A percentile compares a stretch with the other conserved stretches of the same genome.
Evolutionary conservation across 805 yeast species (phyloP).

Genomic region (Yamadazyma philogaea): DNA sequence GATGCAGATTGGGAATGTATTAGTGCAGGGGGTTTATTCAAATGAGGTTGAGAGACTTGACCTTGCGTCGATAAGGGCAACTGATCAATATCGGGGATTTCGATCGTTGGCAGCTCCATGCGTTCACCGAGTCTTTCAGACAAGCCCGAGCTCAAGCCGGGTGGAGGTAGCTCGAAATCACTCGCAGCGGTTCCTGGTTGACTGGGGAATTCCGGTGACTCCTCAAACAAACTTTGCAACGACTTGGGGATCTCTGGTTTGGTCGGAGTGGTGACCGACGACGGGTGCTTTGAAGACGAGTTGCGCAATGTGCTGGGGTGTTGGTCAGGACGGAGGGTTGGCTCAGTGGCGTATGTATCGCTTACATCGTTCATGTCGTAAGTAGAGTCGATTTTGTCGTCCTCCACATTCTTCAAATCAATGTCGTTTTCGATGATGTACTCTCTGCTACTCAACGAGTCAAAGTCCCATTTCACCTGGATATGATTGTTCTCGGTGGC

Average conservation of each 20-base stretch:
- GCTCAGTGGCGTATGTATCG: slow-evolving; percentile 28
- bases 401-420: slow-evolving; percentile 33
- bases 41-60: slow-evolving; percentile 23
- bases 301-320: slow-evolving; percentile 22
- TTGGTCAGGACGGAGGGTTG: slow-evolving; percentile 20
- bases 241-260: slow-evolving; percentile 65
- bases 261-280: slow-evolving; percentile 15
- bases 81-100: slow-evolving; percentile 65
- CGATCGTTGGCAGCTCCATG: slow-evolving; percentile 58
- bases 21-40: slow-evolving; percentile 42
- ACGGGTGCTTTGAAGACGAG: slow-evolving; percentile 12
- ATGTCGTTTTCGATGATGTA: slow-evolving; percentile 72
- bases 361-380: slow-evolving; percentile 12
- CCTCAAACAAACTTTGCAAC: slow-evolving; percentile 66
- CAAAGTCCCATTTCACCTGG: slow-evolving; percentile 84
- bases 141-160: slow-evolving; percentile 9
- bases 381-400: slow-evolving; percentile 24
- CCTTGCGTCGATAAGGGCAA: slow-evolving; percentile 18
- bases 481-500: slow-evolving; percentile 19
- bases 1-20: slow-evolving; percentile 45
- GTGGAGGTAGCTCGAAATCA: slow-evolving; percentile 14
- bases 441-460: slow-evolving; percentile 70
- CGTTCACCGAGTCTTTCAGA: slow-evolving; percentile 22
- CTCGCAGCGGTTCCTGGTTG: slow-evolving; percentile 12
- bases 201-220: slow-evolving; percentile 22